phyloP scores from a whole-genome alignment of 257 asterid genomes.

The Gardenia jasminoides region DNA sequence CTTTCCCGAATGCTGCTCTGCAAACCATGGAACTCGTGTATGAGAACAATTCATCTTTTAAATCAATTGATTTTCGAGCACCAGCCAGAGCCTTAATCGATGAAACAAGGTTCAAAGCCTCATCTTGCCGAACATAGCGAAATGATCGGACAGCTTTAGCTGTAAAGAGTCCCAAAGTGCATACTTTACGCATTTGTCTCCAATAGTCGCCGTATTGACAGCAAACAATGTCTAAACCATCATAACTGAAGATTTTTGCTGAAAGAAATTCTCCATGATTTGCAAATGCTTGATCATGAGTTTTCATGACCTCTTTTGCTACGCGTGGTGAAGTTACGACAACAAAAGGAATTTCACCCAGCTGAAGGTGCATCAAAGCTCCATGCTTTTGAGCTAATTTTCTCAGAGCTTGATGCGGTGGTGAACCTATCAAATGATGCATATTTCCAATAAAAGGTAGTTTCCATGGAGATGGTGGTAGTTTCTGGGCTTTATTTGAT shows the following conservation, averaged over 20 bases:
- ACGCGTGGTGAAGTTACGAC: conserved; percentile 23
- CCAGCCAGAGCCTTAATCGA: neutral
- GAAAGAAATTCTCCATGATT: conserved; percentile 9
- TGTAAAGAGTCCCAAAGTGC: conserved; percentile 18
- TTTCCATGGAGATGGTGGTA: conserved; percentile 31
- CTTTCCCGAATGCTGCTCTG: neutral
- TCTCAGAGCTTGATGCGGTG: conserved; percentile 22
- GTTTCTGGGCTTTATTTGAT: neutral
- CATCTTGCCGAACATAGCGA: conserved; percentile 6
- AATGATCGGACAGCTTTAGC: conserved; percentile 9
- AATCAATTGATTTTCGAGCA: neutral
- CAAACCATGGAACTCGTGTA: neutral
- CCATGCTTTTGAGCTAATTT: conserved; percentile 22
- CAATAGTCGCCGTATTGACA: conserved; percentile 24
- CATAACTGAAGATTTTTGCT: neutral
- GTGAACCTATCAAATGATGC: conserved; percentile 20
- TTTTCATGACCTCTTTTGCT: conserved; percentile 31
- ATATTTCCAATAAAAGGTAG: conserved; percentile 31
- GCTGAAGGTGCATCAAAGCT: conserved; percentile 24
- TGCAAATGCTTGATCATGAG: conserved; percentile 23
- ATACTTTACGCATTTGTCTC: conserved; percentile 22
- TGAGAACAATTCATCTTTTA: neutral
- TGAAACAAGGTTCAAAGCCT: neutral
- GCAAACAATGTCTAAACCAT: conserved; percentile 8
- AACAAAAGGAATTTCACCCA: conserved; percentile 21